phyloP scores from a whole-genome alignment of 805 yeast species.

The Metschnikowia lunata region DNA sequence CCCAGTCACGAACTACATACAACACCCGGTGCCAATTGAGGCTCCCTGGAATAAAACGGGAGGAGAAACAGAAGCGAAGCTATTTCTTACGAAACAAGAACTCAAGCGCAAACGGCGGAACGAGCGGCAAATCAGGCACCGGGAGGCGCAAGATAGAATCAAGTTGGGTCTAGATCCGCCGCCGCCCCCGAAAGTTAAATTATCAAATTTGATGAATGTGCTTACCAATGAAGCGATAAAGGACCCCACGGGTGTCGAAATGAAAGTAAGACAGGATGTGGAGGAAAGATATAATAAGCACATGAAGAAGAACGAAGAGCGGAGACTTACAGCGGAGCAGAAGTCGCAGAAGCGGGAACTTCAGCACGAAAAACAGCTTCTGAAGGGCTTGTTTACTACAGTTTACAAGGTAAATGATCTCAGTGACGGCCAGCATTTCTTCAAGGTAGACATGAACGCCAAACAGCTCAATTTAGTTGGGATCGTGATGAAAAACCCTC shows the following conservation, averaged over 20 bases:
- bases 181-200: conserved; percentile 83
- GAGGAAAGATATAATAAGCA: conserved; percentile 59
- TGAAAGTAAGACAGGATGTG: conserved; percentile 63
- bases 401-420: conserved; percentile 57
- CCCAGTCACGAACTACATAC: conserved; percentile 67
- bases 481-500: conserved; percentile 43
- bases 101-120: conserved; percentile 67
- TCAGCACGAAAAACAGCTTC: conserved; percentile 46
- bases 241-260: conserved; percentile 87
- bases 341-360: conserved; percentile 44
- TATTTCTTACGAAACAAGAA: conserved; percentile 74
- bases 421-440: conserved; percentile 62
- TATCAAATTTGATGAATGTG: conserved; percentile 81
- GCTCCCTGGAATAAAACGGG: conserved; percentile 53
- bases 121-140: conserved; percentile 56
- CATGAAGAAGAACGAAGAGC: conserved; percentile 50
- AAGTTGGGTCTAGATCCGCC: conserved; percentile 79
- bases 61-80: conserved; percentile 27
- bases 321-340: conserved; percentile 61
- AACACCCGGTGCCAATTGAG: conserved; percentile 70
- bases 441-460: conserved; percentile 76
- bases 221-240: conserved; percentile 77
- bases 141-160: conserved; percentile 73
- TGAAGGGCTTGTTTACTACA: conserved; percentile 49
- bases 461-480: conserved; percentile 69